Conservation (phyloP, 345 rosid genomes). For the Dovyalis caffra region DNA sequence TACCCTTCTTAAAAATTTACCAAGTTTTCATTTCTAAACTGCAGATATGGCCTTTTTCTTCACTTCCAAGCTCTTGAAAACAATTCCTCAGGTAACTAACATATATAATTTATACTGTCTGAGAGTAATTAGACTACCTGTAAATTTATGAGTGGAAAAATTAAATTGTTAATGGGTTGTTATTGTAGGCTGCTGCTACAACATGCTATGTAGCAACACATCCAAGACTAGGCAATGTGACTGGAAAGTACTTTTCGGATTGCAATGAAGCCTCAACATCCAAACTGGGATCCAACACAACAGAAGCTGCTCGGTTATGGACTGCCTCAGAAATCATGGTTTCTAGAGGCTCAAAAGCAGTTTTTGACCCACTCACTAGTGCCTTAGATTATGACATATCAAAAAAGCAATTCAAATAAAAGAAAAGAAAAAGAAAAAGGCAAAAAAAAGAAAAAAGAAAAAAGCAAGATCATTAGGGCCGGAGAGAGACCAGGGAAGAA, state of each 20-base stretch:
- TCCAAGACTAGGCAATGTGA: conserved; percentile 50
- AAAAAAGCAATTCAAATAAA: background rate
- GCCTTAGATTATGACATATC: conserved; percentile 16
- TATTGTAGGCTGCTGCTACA: conserved; percentile 82
- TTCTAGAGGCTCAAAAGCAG: conserved; percentile 53
- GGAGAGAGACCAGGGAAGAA: background rate
- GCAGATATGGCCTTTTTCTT: conserved; percentile 82
- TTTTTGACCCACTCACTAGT: conserved; percentile 36
- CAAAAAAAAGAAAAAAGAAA: background rate
- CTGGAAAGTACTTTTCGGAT: conserved; percentile 84
- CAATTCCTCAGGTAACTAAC: conserved; percentile 74
- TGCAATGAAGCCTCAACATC: conserved; percentile 83
- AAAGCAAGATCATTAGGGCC: background rate
- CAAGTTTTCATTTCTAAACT: background rate
- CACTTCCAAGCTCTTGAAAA: conserved; percentile 78
- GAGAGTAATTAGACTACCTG: background rate
- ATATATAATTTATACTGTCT: background rate
- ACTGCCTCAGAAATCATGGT: conserved; percentile 75
- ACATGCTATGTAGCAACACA: conserved; percentile 82
- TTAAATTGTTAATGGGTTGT: background rate
- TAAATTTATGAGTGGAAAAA: background rate
- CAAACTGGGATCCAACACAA: conserved; percentile 61
- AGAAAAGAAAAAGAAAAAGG: background rate
- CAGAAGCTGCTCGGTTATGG: conserved; percentile 78
- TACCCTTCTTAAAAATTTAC: background rate